These are phyloP conservation scores for Tetracladium setigerum DNA, from an alignment of 495 filamentous ascomycete genomes.

Conservation along the genomic window DNA sequence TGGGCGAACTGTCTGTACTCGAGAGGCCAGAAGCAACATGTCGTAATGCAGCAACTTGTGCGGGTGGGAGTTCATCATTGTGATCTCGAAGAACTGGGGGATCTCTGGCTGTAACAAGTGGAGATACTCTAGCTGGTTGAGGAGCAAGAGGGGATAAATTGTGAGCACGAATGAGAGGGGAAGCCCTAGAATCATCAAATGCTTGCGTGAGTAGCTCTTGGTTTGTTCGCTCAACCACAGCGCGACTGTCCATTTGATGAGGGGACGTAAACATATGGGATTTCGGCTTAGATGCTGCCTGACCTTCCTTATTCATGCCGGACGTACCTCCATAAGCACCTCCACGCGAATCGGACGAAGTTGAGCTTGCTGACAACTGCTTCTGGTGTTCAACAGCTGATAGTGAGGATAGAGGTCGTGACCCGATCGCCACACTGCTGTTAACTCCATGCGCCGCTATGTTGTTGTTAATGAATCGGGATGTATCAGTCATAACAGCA, in stretches of 20 bases:
- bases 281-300: no score
- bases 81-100: constrained; percentile 36
- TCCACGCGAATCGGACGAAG: no score
- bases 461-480: constrained; percentile 17
- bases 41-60: constrained; percentile 42
- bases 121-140: constrained; percentile 74
- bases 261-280: no score
- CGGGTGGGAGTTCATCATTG: constrained; percentile 27
- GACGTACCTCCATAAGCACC: no score
- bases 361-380: no score
- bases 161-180: constrained; percentile 22
- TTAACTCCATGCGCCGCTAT: constrained; percentile 1
- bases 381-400: no score
- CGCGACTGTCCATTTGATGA: neutral
- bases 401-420: no score
- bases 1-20: constrained; percentile 43
- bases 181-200: constrained; percentile 5
- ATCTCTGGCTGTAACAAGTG: constrained; percentile 56
- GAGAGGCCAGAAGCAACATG: constrained; percentile 24
- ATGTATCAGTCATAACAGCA: constrained; percentile 14
- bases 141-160: constrained; percentile 68
- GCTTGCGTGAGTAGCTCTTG: constrained; percentile 8
- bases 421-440: no score
- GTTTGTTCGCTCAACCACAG: neutral
- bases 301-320: no score